phyloP scores from a whole-genome alignment of 2,329 filamentous ascomycete genomes.

The Calonectria pauciramosa region DNA sequence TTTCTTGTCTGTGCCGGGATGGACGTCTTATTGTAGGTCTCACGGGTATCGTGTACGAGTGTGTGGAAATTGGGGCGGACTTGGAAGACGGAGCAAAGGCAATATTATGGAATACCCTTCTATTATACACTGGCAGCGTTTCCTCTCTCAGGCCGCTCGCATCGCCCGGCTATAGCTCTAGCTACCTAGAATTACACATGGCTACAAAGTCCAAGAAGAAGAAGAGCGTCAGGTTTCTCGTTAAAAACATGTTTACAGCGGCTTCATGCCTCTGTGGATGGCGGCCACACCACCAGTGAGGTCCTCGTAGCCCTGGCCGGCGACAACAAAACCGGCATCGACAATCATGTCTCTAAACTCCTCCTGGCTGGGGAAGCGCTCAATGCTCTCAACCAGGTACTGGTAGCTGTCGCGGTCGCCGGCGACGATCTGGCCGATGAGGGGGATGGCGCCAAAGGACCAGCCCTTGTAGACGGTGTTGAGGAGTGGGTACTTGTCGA shows the following conservation, averaged over 20 bases:
- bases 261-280: conserved; percentile 97
- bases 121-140: conserved; percentile 41
- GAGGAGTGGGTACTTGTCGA: conserved; percentile 80
- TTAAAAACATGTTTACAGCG: conserved; percentile 50
- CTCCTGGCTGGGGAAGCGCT: conserved; percentile 88
- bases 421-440: conserved; percentile 95
- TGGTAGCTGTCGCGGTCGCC: conserved; percentile 97
- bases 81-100: conserved; percentile 21
- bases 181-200: conserved; percentile 41
- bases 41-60: neutral
- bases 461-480: conserved; percentile 93
- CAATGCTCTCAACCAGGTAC: conserved; percentile 98
- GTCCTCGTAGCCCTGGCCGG: conserved; percentile 88
- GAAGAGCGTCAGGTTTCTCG: neutral
- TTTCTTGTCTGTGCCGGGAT: conserved; percentile 25
- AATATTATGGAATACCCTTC: conserved; percentile 39
- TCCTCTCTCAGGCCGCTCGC: conserved; percentile 28
- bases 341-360: conserved; percentile 88
- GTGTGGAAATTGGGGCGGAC: conserved; percentile 3
- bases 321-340: conserved; percentile 87
- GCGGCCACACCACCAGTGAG: conserved; percentile 93
- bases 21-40: conserved; percentile 3
- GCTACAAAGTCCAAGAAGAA: conserved; percentile 15
- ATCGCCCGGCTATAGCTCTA: conserved; percentile 25
- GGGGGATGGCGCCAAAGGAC: conserved; percentile 93